Evolutionary conservation across 2,329 filamentous ascomycete genomes (phyloP), one percentile per base, ranked within the genome.

Genomic region (Colletotrichum zoysiae): DNA sequence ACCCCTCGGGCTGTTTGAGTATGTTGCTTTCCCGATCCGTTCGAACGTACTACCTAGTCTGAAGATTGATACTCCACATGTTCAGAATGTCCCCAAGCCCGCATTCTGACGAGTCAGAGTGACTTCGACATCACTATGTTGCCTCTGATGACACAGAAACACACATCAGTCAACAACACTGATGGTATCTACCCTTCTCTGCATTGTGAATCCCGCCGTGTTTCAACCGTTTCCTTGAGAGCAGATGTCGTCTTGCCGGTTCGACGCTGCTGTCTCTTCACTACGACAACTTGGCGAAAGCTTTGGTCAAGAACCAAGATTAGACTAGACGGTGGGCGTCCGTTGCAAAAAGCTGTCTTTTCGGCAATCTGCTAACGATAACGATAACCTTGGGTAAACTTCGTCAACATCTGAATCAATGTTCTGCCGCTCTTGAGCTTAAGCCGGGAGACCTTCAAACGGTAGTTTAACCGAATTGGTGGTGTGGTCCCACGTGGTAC

Each of bases 371-470:
- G 14, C 18, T 11, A 58, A 44, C 30, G 33, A 12, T 16, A 58
- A 44, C n/a, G 33, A 30, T 14, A 60, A 5, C 23, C 3, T 38
- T 9, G 1, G 53, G 30, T 23, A 26, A 46, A n/a, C 57, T 48
- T 66, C 55, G n/a, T 56, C 62, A 53, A 53, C 62, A 58, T 66
- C 8, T 42, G 18, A 60, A 42, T 60, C 55, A 48, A 40, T n/a
- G 20, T 51, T 5, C 12, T 26, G 46, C 33, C 44, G 58, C 35
- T 9, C 26, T 42, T 33, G 11, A 2, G 35, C 40, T 59, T 26
- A 30, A 20, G 12, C 20, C 46, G 8, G 46, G 8, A 35, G 26
- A 55, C 44, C 9, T 11, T 14, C 16, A 16, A 18, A 6, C 12
- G 42, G 42, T 11, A 35, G 14, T 5, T 50, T 3, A 16, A 18